Conservation (phyloP, 805 yeast genomes). For the Hanseniaspora nectarophila region DNA sequence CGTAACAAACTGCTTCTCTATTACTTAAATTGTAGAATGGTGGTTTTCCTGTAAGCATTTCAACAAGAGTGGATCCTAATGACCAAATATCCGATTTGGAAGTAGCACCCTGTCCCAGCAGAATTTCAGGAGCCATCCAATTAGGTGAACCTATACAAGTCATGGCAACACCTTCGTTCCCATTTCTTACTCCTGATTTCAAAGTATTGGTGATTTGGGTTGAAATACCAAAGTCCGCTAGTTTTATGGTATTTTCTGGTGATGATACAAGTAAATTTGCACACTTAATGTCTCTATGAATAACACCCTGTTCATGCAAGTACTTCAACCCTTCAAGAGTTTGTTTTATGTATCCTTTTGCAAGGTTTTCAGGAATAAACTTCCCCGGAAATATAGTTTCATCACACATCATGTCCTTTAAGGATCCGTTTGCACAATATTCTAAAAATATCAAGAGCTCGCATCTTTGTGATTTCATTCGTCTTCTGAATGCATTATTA, state of each 20-base stretch:
- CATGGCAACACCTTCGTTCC: conserved; percentile 31
- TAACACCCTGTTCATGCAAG: conserved; percentile 63
- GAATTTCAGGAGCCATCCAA: conserved; percentile 98
- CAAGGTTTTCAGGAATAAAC: conserved; percentile 49
- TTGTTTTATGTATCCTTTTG: conserved; percentile 52
- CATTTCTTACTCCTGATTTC: not conserved
- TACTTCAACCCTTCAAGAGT: conserved; percentile 61
- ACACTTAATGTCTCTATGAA: conserved; percentile 89
- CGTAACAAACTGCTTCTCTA: conserved; percentile 27
- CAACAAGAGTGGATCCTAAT: conserved; percentile 87
- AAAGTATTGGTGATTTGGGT: conserved; percentile 49
- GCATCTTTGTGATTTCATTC: conserved; percentile 16
- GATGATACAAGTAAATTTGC: conserved; percentile 67
- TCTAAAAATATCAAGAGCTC: conserved; percentile 66
- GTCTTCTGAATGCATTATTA: not conserved
- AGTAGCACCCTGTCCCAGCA: conserved; percentile 71
- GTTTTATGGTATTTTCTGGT: conserved; percentile 59
- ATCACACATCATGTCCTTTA: conserved; percentile 32
- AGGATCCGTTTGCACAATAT: conserved; percentile 58
- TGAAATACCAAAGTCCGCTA: conserved; percentile 95
- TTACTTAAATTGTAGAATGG: conserved; percentile 56
- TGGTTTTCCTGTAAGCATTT: conserved; percentile 73
- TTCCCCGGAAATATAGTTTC: conserved; percentile 20
- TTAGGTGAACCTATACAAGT: conserved; percentile 79
- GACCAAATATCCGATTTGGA: conserved; percentile 90